A percentile compares a stretch with the other conserved stretches of the same genome.
phyloP scores from a whole-genome alignment of 345 rosid genomes.

The Eucalyptus globulus region DNA sequence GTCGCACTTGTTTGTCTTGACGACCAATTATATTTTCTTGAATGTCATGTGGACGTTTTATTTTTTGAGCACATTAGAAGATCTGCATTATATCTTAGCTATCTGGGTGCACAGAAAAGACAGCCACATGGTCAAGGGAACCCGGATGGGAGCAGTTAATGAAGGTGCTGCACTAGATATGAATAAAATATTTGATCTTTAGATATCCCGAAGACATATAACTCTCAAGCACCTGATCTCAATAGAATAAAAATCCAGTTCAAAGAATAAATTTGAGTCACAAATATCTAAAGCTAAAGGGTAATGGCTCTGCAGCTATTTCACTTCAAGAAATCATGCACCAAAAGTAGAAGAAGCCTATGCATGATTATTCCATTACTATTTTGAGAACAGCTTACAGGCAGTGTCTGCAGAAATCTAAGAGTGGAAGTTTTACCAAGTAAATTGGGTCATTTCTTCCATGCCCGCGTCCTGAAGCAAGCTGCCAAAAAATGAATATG shows the following conservation, averaged over 20 bases:
- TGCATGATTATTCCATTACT: neutral
- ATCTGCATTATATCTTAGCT: neutral
- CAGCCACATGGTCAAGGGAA: neutral
- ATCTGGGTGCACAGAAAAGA: neutral
- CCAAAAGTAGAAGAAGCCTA: neutral
- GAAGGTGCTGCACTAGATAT: neutral
- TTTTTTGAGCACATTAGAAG: neutral
- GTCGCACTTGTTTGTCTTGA: neutral
- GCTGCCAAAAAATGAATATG: slow-evolving; percentile 24
- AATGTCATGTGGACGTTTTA: neutral
- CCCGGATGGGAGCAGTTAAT: neutral
- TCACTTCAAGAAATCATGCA: neutral
- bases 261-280: neutral
- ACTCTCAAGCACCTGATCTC: neutral
- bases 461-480: slow-evolving; percentile 77
- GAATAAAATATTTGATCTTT: neutral
- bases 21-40: neutral
- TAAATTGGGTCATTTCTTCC: slow-evolving; percentile 71
- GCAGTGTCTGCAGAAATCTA: neutral
- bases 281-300: neutral
- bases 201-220: neutral
- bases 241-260: neutral
- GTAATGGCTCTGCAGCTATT: neutral
- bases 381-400: neutral
- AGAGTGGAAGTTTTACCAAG: slow-evolving; percentile 43